Conservation (phyloP, 2,329 filamentous ascomycete genomes). For the Lachnellula willkommii region DNA sequence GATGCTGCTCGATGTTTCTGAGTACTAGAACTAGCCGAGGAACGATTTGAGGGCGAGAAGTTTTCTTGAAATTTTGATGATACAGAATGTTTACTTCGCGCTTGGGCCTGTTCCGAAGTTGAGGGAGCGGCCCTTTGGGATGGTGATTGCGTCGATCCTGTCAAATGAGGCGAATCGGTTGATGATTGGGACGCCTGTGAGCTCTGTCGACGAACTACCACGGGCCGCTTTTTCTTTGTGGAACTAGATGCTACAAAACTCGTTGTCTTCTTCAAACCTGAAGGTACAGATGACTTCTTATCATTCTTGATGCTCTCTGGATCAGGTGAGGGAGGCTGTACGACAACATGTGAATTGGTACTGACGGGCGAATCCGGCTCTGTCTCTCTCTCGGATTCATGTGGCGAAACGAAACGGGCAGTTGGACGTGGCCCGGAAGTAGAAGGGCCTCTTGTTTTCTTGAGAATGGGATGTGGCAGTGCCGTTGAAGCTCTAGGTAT, state of each 20-base stretch:
- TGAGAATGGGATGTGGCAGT: constrained; percentile 51
- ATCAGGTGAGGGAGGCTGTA: constrained; percentile 22
- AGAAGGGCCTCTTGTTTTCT: constrained; percentile 52
- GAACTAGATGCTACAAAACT: constrained; percentile 39
- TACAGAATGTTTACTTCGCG: constrained; percentile 2
- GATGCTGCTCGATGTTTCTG: too few species aligned
- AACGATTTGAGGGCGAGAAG: constrained; percentile 12
- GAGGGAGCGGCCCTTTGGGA: constrained; percentile 7
- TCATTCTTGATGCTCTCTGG: constrained; percentile 16
- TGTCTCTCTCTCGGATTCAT: constrained; percentile 40
- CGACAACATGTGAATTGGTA: constrained; percentile 31
- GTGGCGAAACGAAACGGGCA: constrained; percentile 54
- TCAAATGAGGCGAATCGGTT: constrained; percentile 10
- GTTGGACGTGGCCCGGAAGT: constrained; percentile 51
- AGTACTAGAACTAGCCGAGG: neutral
- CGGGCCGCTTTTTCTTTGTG: constrained; percentile 41
- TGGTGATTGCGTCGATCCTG: constrained; percentile 8
- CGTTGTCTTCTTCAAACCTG: constrained; percentile 31
- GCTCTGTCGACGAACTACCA: constrained; percentile 42
- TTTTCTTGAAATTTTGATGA: constrained; percentile 18
- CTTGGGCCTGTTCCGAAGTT: constrained; percentile 3
- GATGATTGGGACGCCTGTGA: constrained; percentile 36
- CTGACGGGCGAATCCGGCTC: constrained; percentile 40
- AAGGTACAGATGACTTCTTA: constrained; percentile 14
- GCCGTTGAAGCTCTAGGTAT: constrained; percentile 35